Conservation (phyloP, 768 basidiomycete species). For the Lactifluus piperatus region DNA sequence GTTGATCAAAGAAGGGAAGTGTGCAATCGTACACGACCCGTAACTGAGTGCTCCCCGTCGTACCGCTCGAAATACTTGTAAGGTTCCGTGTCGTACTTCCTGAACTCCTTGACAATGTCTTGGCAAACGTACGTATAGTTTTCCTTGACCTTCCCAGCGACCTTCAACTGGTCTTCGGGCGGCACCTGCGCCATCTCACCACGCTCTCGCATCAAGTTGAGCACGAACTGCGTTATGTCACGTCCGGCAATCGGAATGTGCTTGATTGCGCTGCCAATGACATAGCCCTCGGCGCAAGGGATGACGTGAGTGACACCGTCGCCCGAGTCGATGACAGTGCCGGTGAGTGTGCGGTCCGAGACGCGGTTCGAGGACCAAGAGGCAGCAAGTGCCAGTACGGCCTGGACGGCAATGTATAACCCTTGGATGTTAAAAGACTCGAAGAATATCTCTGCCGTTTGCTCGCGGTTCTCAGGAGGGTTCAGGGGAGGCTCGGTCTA, state of each 20-base stretch:
- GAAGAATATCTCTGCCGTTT: slow-evolving; percentile 99
- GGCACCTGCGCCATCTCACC: slow-evolving; percentile 88
- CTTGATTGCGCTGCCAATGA: slow-evolving; percentile 98
- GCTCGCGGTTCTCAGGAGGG: slow-evolving; percentile 96
- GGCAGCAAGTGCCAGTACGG: slow-evolving; percentile 94
- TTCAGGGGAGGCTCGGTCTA: slow-evolving; percentile 99
- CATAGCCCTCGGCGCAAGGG: slow-evolving; percentile 92
- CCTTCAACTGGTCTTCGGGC: slow-evolving; percentile 86
- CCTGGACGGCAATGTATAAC: slow-evolving; percentile 97
- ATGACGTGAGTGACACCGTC: slow-evolving; percentile 99
- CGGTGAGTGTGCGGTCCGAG: slow-evolving; percentile 85
- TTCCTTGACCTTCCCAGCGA: slow-evolving; percentile 95
- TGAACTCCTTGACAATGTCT: slow-evolving; percentile 97
- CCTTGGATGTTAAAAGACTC: slow-evolving; percentile 99
- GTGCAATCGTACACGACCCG: slow-evolving; percentile 59
- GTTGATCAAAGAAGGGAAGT: not conserved
- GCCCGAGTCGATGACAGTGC: slow-evolving; percentile 97
- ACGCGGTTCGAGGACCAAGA: slow-evolving; percentile 92
- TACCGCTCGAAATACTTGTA: slow-evolving; percentile 91
- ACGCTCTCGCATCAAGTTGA: slow-evolving; percentile 91
- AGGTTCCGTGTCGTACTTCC: slow-evolving; percentile 95
- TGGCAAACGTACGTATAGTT: slow-evolving; percentile 98
- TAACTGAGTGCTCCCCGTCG: slow-evolving; percentile 89
- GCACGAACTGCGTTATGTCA: slow-evolving; percentile 93
- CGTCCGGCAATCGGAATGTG: slow-evolving; percentile 98